A percentile compares a stretch with the other conserved stretches of the same genome.
phyloP scores from a whole-genome alignment of 129 eudicot species.

The Heracleum sosnowskyi region DNA sequence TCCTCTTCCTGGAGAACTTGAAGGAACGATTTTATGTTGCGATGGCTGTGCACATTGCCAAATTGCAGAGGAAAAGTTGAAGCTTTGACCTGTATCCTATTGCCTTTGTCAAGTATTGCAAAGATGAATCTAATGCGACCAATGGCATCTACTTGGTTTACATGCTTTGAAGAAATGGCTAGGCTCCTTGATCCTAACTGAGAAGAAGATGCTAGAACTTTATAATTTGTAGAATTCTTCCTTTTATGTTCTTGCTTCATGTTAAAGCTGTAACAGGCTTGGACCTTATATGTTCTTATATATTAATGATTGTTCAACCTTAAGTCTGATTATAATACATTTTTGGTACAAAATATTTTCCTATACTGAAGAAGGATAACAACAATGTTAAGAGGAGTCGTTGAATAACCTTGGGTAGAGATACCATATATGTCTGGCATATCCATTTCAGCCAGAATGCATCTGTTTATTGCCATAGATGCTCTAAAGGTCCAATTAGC shows the following conservation, averaged over 20 bases:
- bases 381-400: not conserved
- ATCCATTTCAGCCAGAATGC: constrained; percentile 76
- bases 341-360: not conserved
- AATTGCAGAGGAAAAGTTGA: too few relatives aligned
- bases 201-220: too few relatives aligned
- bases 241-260: too few relatives aligned
- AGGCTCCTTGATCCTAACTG: not conserved
- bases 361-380: not conserved
- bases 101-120: not conserved
- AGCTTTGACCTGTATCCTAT: not conserved
- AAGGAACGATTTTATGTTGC: too few relatives aligned
- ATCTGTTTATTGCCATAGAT: constrained; percentile 73
- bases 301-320: too few relatives aligned
- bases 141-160: too few relatives aligned
- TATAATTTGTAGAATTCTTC: too few relatives aligned
- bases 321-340: not conserved
- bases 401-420: constrained; percentile 69
- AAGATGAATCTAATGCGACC: not conserved
- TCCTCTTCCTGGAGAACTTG: too few relatives aligned
- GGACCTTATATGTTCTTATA: too few relatives aligned
- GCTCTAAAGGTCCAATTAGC: constrained; percentile 75
- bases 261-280: too few relatives aligned
- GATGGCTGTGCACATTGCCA: too few relatives aligned
- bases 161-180: too few relatives aligned
- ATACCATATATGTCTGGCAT: constrained; percentile 57